Percentiles rank a stretch among this genome's conserved stretches.
Evolutionary conservation across 495 filamentous ascomycete species (phyloP).

Genomic region (Aspergillus diversus): DNA sequence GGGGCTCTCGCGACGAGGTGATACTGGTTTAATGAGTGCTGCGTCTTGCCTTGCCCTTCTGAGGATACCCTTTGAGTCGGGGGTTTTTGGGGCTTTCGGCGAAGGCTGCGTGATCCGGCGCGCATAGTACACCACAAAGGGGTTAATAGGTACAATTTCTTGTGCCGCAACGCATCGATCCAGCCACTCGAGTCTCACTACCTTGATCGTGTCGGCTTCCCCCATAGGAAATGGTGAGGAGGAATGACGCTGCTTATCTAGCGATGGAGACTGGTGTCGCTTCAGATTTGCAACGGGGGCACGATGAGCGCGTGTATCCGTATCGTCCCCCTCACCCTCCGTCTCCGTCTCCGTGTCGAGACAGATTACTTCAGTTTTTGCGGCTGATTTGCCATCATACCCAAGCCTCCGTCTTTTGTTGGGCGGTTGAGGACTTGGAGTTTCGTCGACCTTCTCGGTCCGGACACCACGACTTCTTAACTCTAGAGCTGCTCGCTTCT

Average conservation of each 20-base stretch:
- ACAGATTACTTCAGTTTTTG: conserved; percentile 28
- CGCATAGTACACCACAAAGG: conserved; percentile 70
- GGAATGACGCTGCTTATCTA: neutral
- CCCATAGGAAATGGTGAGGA: neutral
- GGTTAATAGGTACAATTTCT: conserved; percentile 56
- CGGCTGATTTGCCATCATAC: neutral
- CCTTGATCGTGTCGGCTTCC: conserved; percentile 52
- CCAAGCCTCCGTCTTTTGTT: conserved; percentile 31
- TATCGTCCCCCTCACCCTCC: conserved; percentile 34
- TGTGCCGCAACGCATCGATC: conserved; percentile 59
- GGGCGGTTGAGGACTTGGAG: conserved; percentile 20
- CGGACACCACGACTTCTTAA: conserved; percentile 65
- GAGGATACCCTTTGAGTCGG: conserved; percentile 43
- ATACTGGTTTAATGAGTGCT: conserved; percentile 25
- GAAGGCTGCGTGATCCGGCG: conserved; percentile 28
- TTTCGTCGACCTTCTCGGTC: conserved; percentile 54
- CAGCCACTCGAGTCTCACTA: conserved; percentile 80
- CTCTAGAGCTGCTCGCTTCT: conserved; percentile 75
- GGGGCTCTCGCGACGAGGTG: conserved; percentile 1
- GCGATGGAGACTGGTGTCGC: neutral
- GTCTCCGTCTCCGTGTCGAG: conserved; percentile 41
- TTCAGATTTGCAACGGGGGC: conserved; percentile 14
- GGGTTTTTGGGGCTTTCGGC: neutral
- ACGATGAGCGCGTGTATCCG: conserved; percentile 19
- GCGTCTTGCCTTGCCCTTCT: conserved; percentile 58